Evolutionary conservation across 1,284 basidiomycete genomes (phyloP).

Genomic region (Volvariella surrecta): DNA sequence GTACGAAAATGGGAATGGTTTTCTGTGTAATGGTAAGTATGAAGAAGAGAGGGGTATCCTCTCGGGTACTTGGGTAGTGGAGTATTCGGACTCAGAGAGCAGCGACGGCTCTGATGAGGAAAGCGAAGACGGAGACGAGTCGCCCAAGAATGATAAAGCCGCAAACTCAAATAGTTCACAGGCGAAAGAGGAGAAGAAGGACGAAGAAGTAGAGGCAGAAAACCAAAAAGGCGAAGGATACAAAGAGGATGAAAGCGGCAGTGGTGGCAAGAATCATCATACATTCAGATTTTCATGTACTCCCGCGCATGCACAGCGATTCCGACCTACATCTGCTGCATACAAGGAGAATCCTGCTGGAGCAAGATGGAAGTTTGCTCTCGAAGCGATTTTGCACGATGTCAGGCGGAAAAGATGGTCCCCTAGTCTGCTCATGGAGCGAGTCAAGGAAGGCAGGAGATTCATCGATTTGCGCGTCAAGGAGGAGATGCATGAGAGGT

Average conservation of each 20-base stretch:
- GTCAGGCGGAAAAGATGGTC: conserved; percentile 19
- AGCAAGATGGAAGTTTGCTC: conserved; percentile 21
- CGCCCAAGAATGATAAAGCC: conserved; percentile 14
- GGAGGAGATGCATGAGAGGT: neutral
- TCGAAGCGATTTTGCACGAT: conserved; percentile 16
- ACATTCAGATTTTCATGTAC: conserved; percentile 17
- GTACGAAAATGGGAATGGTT: neutral
- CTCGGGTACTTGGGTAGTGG: neutral
- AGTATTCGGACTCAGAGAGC: neutral
- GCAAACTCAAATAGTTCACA: no score
- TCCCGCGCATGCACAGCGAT: conserved; percentile 14
- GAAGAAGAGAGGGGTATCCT: neutral
- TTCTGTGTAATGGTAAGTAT: neutral
- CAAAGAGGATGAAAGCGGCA: conserved; percentile 7
- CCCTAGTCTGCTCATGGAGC: conserved; percentile 17
- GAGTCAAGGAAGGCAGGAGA: conserved; percentile 18
- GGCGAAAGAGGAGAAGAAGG: no score
- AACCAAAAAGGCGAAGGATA: conserved; percentile 13
- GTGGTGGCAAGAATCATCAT: conserved; percentile 9
- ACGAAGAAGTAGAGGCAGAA: conserved; percentile 16
- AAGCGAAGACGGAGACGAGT: neutral
- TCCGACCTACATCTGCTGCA: conserved; percentile 14
- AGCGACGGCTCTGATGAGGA: neutral
- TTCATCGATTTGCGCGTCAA: conserved; percentile 16
- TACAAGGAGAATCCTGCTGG: conserved; percentile 16